Evolutionary conservation across 169 alveolate genomes (phyloP).

Genomic region (Perkinsus marinus): DNA sequence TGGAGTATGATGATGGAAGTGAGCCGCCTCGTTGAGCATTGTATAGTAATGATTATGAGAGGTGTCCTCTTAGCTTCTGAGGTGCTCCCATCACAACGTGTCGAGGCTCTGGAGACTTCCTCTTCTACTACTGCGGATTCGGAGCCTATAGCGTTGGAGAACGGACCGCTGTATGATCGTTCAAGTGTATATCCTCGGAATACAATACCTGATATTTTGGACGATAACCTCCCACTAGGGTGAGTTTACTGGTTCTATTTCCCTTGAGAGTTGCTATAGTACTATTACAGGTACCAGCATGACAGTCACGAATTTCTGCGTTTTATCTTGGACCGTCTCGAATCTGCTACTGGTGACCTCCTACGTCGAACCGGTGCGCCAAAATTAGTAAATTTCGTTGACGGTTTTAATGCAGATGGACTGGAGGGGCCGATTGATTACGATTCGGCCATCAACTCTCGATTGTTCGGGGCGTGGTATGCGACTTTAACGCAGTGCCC

Average conservation of each 20-base stretch:
- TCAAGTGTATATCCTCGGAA: not conserved
- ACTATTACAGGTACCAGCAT: not conserved
- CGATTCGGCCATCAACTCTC: not conserved
- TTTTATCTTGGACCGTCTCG: not conserved
- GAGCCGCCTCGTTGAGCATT: not conserved
- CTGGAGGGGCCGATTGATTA: not conserved
- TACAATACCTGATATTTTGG: not conserved
- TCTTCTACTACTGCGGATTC: not conserved
- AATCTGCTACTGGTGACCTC: not conserved
- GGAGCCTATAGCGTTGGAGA: not conserved
- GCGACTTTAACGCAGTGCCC: not conserved
- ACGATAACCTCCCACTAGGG: not conserved
- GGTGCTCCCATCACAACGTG: not conserved
- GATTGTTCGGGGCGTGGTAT: not conserved
- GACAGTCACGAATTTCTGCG: not conserved
- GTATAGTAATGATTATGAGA: not conserved
- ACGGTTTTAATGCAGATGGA: not conserved
- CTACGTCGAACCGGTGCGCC: not conserved
- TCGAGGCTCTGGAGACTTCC: not conserved
- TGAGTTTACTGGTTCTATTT: not conserved
- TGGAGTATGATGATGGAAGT: not conserved
- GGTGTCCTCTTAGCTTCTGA: not conserved
- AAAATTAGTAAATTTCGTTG: not conserved
- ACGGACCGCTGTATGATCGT: not conserved
- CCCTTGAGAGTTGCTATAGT: not conserved